Evolutionary conservation across 2,329 filamentous ascomycete genomes (phyloP), one percentile per base, ranked within the genome.

Genomic region (Fusarium sp.): DNA sequence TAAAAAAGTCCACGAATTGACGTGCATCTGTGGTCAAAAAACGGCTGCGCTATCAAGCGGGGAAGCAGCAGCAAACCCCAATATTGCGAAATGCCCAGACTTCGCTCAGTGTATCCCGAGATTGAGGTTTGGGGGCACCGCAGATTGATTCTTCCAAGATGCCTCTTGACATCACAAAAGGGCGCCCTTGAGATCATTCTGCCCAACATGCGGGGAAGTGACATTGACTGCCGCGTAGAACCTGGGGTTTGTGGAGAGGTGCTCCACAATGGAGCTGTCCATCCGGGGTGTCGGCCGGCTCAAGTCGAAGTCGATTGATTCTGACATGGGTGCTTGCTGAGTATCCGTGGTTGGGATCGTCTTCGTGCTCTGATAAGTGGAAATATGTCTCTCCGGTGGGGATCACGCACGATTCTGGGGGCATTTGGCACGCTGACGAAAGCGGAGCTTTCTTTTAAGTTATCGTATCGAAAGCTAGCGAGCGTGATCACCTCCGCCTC

Each of bases 1-100:
- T 39, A 15, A 64, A 64, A 56, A 63, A 59, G 39, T 64, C 70
- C 70, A 72, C 70, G 70, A 73, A 73, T 72, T 29, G 40, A 46
- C 43, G 53, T 46, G 21, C 27, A 27, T 43, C 31, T 50, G 47
- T 23, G 33, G 33, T 55, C 37, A 33, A 63, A 42, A 45, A 63
- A 45, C 56, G 57, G 36, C 59, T 48, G 51, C 40, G 39, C 56
- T 45, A 33, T 63, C 46, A 25, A 54, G 48, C 27, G 47, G 36
- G 35, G 27, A 17, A 25, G 29, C 37, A 50, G 50, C 25, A 41
- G 29, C 15, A 17, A 48, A 45, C 53, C 60, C 54, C 45, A 14
- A 52, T 27, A 21, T 49, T 53, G 45, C 43, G 33, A 56, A 50
- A 70, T 62, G 52, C 41, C 58, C 47, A 49, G 55, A 46, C 51